These are phyloP conservation scores for Fusarium humuli DNA, from an alignment of 2,329 filamentous ascomycete genomes.

Conservation along the genomic window DNA sequence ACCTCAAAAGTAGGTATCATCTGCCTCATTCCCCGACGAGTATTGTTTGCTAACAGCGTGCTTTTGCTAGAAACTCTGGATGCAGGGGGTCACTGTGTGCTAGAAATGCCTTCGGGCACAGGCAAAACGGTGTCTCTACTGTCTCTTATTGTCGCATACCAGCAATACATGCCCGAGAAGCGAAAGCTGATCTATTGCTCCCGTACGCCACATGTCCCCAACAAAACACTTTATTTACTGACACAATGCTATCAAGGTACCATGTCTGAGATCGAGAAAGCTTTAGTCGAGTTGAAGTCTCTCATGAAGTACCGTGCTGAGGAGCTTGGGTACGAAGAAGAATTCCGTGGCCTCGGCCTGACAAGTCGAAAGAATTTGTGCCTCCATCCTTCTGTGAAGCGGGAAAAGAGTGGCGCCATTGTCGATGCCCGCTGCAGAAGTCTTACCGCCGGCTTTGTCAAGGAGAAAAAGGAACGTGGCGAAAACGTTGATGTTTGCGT, in stretches of 20 bases:
- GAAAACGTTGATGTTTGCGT: conserved; percentile 95
- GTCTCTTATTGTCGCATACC: conserved; percentile 95
- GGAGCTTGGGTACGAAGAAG: conserved; percentile 89
- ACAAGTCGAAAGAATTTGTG: conserved; percentile 98
- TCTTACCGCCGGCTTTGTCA: conserved; percentile 95
- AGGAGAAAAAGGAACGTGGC: conserved; percentile 95
- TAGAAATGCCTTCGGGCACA: conserved; percentile 99
- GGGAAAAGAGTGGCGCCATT: conserved; percentile 93
- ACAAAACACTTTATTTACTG: not conserved
- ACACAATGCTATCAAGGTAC: conserved; percentile 64
- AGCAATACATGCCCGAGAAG: conserved; percentile 91
- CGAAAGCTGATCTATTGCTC: conserved; percentile 99
- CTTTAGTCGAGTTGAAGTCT: conserved; percentile 87
- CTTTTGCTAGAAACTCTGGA: conserved; percentile 77
- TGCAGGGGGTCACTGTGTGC: conserved; percentile 91
- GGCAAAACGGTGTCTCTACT: conserved; percentile 97
- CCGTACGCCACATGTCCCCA: conserved; percentile 59
- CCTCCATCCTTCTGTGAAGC: conserved; percentile 93
- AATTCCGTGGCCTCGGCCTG: conserved; percentile 90
- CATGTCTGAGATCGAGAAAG: conserved; percentile 99
- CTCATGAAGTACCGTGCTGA: conserved; percentile 95
- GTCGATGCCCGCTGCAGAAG: conserved; percentile 97
- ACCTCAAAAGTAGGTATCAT: conserved; percentile 61
- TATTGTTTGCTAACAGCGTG: conserved; percentile 5
- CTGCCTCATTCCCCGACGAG: not conserved